Percentiles rank a stretch among this genome's conserved stretches.
Conservation (phyloP, 1,284 basidiomycete genomes). For the Malassezia arunalokei region DNA sequence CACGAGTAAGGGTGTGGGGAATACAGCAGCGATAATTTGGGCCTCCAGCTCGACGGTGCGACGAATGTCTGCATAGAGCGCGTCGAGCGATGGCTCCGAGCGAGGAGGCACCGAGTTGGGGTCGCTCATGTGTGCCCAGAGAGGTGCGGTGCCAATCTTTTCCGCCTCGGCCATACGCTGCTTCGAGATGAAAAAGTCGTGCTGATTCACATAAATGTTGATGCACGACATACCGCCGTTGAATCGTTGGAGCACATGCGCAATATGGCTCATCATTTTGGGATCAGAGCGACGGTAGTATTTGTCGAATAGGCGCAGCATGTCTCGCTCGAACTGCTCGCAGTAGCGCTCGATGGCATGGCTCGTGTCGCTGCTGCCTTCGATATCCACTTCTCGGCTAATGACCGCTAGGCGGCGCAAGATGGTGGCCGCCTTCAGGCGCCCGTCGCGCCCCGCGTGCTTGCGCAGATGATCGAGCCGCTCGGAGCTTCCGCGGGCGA, state of each 20-base stretch:
- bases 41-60: constrained; percentile 85
- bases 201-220: constrained; percentile 98
- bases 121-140: constrained; percentile 59
- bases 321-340: constrained; percentile 97
- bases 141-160: constrained; percentile 52
- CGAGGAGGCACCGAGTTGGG: constrained; percentile 68
- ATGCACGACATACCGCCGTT: constrained; percentile 94
- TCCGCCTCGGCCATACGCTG: constrained; percentile 60
- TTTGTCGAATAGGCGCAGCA: constrained; percentile 81
- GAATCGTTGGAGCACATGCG: constrained; percentile 89
- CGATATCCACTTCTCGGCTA: constrained; percentile 68
- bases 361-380: constrained; percentile 35
- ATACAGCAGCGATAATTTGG: constrained; percentile 96
- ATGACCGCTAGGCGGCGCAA: constrained; percentile 76
- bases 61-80: constrained; percentile 76
- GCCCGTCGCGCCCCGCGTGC: constrained; percentile 60
- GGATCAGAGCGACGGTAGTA: constrained; percentile 86
- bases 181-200: constrained; percentile 55
- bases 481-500: constrained; percentile 70
- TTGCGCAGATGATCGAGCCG: constrained; percentile 69
- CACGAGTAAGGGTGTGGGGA: constrained; percentile 89
- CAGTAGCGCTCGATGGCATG: constrained; percentile 76
- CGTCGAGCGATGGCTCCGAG: constrained; percentile 64
- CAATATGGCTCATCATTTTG: constrained; percentile 99
- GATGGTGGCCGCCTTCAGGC: constrained; percentile 76